phyloP scores from a whole-genome alignment of 1,139 yeast species.

The Yamadazyma songkhlaensis region DNA sequence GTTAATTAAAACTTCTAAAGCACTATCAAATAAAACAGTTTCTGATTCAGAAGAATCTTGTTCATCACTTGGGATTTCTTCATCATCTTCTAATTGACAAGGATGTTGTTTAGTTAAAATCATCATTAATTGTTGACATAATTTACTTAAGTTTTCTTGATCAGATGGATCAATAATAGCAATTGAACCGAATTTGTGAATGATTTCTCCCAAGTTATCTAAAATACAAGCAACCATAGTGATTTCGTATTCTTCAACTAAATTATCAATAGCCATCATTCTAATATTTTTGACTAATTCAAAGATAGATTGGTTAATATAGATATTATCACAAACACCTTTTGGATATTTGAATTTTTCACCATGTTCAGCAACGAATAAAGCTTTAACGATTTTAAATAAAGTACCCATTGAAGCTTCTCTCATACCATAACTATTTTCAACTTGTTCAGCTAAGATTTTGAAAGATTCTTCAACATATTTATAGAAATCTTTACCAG shows the following conservation, averaged over 20 bases:
- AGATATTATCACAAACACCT: slow-evolving; percentile 67
- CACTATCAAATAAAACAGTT: slow-evolving; percentile 77
- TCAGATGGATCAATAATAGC: slow-evolving; percentile 62
- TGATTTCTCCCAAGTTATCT: slow-evolving; percentile 70
- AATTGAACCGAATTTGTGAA: slow-evolving; percentile 71
- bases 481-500: slow-evolving; percentile 75
- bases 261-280: slow-evolving; percentile 56
- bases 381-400: slow-evolving; percentile 79
- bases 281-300: slow-evolving; percentile 66
- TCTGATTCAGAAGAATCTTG: slow-evolving; percentile 85
- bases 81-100: slow-evolving; percentile 65
- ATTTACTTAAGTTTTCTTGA: slow-evolving; percentile 57
- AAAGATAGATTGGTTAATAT: slow-evolving; percentile 56
- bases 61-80: slow-evolving; percentile 52
- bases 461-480: slow-evolving; percentile 72
- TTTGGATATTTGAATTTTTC: slow-evolving; percentile 57
- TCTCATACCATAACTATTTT: slow-evolving; percentile 87
- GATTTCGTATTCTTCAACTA: slow-evolving; percentile 78
- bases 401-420: slow-evolving; percentile 80
- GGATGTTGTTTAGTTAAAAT: slow-evolving; percentile 78
- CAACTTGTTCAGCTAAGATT: slow-evolving; percentile 68
- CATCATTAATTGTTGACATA: slow-evolving; percentile 68
- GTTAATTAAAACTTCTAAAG: slow-evolving; percentile 79
- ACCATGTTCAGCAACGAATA: slow-evolving; percentile 57
- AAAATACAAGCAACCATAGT: slow-evolving; percentile 78